phyloP scores from a whole-genome alignment of 2,329 filamentous ascomycete species.

The Aspergillus sp. region DNA sequence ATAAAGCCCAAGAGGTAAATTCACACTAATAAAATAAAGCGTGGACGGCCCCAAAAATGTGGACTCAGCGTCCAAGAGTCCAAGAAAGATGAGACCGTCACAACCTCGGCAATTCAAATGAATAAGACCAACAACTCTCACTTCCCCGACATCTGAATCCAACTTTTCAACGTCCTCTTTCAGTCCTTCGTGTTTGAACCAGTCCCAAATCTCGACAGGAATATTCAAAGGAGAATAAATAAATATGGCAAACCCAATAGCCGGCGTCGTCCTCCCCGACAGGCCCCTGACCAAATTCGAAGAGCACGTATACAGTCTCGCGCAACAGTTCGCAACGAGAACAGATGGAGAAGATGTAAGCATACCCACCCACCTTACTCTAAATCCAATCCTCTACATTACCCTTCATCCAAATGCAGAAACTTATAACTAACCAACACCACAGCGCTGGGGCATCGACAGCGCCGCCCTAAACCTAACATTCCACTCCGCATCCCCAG shows the following conservation, averaged over 20 bases:
- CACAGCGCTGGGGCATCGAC: conserved; percentile 1
- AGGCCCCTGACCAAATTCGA: conserved; percentile 2
- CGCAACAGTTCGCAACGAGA: background rate
- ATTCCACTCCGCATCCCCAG: background rate
- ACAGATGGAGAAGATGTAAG: background rate
- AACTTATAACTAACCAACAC: background rate
- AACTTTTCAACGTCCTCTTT: background rate
- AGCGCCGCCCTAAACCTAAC: background rate
- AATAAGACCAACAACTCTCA: background rate
- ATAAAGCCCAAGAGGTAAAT: background rate
- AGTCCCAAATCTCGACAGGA: background rate
- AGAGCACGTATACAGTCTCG: background rate
- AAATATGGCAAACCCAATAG: conserved; percentile 5
- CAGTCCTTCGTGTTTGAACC: background rate
- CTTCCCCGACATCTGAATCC: background rate
- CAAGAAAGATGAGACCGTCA: background rate
- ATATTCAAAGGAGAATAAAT: background rate
- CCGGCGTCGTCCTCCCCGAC: background rate
- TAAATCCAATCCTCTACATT: too few relatives aligned
- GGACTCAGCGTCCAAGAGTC: background rate
- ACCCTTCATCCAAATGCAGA: background rate
- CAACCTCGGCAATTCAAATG: background rate
- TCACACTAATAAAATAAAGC: background rate
- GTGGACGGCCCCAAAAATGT: background rate
- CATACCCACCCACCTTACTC: background rate